Evolutionary conservation across 2,329 filamentous ascomycete genomes (phyloP).

Genomic region (Periconia macrospinosa): DNA sequence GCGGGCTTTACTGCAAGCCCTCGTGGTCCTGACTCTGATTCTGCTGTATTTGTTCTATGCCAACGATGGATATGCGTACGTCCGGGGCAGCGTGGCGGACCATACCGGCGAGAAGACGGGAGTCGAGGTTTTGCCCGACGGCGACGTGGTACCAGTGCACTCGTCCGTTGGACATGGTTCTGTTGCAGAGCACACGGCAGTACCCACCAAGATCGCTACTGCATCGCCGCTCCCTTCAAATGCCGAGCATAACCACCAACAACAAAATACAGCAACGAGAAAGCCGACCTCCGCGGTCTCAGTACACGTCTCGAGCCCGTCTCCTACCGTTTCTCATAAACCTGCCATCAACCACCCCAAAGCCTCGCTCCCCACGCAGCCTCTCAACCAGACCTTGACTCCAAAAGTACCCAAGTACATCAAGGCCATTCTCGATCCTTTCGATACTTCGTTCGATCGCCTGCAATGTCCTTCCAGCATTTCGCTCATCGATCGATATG

Average conservation of each 20-base stretch:
- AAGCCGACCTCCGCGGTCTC: background rate
- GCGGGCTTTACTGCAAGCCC: background rate
- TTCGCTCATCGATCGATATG: slow-evolving; percentile 1
- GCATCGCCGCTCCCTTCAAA: background rate
- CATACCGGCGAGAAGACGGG: background rate
- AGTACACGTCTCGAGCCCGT: background rate
- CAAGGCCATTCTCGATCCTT: slow-evolving; percentile 6
- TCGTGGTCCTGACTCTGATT: background rate
- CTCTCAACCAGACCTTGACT: background rate
- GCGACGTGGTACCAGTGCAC: background rate
- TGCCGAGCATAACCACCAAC: background rate
- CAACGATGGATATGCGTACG: background rate
- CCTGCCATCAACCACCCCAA: background rate
- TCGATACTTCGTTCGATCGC: slow-evolving; percentile 1
- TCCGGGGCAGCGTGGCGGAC: background rate
- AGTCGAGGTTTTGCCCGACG: background rate
- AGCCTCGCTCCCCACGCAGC: background rate
- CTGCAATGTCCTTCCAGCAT: background rate
- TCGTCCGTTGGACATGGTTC: background rate
- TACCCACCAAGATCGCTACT: background rate
- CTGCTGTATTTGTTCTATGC: background rate
- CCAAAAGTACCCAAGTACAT: slow-evolving; percentile 2
- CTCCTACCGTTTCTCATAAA: background rate
- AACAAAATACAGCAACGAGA: background rate
- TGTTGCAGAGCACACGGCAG: background rate